Evolutionary conservation across 495 filamentous ascomycete species (phyloP).

Genomic region (Amniculicola lignicola): DNA sequence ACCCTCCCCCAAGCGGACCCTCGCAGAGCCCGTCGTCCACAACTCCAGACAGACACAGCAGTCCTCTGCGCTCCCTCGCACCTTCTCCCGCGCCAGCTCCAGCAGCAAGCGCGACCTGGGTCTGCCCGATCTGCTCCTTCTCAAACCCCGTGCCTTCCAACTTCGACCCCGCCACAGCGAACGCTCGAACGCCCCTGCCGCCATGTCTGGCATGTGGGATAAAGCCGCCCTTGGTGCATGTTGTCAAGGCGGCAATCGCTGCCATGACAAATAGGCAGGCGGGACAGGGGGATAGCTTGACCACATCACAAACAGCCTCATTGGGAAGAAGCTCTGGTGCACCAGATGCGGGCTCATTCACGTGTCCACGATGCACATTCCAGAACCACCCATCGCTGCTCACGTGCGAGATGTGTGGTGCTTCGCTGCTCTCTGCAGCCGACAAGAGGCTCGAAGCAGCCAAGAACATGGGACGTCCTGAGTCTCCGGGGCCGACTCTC

Average conservation of each 20-base stretch:
- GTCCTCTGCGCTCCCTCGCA: conserved; percentile 45
- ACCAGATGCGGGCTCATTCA: conserved; percentile 40
- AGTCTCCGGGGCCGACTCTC: conserved; percentile 73
- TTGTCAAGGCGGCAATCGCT: conserved; percentile 80
- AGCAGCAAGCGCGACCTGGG: conserved; percentile 78
- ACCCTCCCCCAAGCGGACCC: conserved; percentile 37
- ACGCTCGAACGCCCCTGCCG: conserved; percentile 68
- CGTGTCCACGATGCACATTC: conserved; percentile 92
- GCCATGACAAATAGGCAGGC: conserved; percentile 37
- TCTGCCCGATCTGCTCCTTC: conserved; percentile 95
- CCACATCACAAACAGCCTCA: background rate
- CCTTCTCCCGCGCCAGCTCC: conserved; percentile 49
- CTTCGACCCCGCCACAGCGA: conserved; percentile 79
- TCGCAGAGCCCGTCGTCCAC: conserved; percentile 42
- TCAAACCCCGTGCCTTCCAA: conserved; percentile 94
- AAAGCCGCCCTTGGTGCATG: conserved; percentile 74
- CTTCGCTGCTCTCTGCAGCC: conserved; percentile 59
- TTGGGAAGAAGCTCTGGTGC: background rate
- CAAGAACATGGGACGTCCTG: conserved; percentile 46
- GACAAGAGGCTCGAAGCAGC: conserved; percentile 47
- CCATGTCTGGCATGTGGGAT: conserved; percentile 94
- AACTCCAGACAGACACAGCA: conserved; percentile 47
- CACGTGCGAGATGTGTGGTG: conserved; percentile 89
- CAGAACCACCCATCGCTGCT: conserved; percentile 83
- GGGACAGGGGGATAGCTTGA: background rate